phyloP scores from a whole-genome alignment of 1,284 basidiomycete genomes.

The Mycosarcoma maydis region DNA sequence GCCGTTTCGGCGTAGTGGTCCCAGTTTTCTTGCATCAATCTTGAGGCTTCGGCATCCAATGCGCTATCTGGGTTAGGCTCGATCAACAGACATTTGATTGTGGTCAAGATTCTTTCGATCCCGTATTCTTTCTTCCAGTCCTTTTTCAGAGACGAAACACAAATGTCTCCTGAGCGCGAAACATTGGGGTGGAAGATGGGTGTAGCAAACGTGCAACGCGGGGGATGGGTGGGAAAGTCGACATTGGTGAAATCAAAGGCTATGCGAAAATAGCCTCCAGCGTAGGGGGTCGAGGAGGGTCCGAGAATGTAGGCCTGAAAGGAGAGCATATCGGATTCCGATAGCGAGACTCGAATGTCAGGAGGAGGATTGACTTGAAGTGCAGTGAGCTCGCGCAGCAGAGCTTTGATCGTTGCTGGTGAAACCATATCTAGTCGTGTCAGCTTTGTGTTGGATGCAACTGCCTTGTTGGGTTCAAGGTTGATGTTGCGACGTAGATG shows the following conservation, averaged over 20 bases:
- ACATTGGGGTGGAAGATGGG: conserved; percentile 96
- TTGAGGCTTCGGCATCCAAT: conserved; percentile 91
- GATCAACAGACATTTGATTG: conserved; percentile 89
- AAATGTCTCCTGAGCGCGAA: conserved; percentile 87
- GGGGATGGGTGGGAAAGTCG: conserved; percentile 44
- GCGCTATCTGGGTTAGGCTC: conserved; percentile 96
- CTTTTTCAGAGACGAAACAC: conserved; percentile 96
- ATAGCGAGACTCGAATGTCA: conserved; percentile 33
- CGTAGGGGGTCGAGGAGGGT: conserved; percentile 86
- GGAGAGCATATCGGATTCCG: conserved; percentile 39
- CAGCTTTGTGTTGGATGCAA: not conserved
- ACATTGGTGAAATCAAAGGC: conserved; percentile 40
- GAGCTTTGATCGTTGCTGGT: conserved; percentile 26
- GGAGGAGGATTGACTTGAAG: conserved; percentile 21
- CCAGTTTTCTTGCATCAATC: conserved; percentile 79
- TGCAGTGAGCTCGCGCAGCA: conserved; percentile 28
- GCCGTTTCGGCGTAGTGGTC: conserved; percentile 86
- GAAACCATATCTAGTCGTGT: conserved; percentile 18
- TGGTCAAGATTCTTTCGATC: conserved; percentile 84
- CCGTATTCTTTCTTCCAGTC: conserved; percentile 94
- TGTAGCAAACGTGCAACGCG: conserved; percentile 25
- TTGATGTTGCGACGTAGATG: too few species aligned
- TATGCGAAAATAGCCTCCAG: conserved; percentile 46
- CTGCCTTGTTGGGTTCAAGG: not conserved
- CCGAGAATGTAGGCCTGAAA: conserved; percentile 39